A percentile compares a stretch with the other conserved stretches of the same genome.
These are phyloP conservation scores for Teratosphaeria nubilosa DNA, from an alignment of 2,329 filamentous ascomycete species.

Conservation along the genomic window DNA sequence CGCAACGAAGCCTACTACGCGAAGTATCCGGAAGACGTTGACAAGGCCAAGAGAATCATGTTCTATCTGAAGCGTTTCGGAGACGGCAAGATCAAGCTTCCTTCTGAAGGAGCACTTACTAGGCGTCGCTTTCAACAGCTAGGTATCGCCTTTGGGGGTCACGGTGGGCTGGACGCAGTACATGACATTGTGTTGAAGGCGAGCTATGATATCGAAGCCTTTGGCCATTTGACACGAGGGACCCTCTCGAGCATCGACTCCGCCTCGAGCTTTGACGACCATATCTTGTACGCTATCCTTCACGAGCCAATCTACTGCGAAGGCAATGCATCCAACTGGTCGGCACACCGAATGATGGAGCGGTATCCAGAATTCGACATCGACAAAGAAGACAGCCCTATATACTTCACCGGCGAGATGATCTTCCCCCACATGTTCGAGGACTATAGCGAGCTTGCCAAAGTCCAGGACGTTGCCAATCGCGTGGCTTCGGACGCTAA, in stretches of 20 bases:
- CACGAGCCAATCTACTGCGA: constrained; percentile 86
- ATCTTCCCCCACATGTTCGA: constrained; percentile 79
- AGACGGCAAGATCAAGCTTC: constrained; percentile 52
- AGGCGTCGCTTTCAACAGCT: constrained; percentile 65
- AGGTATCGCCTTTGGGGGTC: constrained; percentile 67
- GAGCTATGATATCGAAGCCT: constrained; percentile 61
- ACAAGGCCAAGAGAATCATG: constrained; percentile 56
- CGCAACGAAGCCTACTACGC: constrained; percentile 71
- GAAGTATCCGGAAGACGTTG: constrained; percentile 75
- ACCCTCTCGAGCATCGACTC: constrained; percentile 60
- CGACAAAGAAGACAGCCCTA: constrained; percentile 37
- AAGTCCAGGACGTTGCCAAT: constrained; percentile 58
- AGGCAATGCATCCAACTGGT: constrained; percentile 61
- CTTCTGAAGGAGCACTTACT: constrained; percentile 63
- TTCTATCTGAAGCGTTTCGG: constrained; percentile 49
- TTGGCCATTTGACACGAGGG: constrained; percentile 63
- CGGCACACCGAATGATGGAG: constrained; percentile 55
- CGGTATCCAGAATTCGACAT: constrained; percentile 37
- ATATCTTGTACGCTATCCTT: constrained; percentile 73
- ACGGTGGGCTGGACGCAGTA: constrained; percentile 66
- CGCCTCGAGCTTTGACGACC: constrained; percentile 59
- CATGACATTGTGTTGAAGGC: constrained; percentile 64
- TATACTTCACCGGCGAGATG: constrained; percentile 89
- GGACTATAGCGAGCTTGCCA: constrained; percentile 63
- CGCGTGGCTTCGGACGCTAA: constrained; percentile 56